Base-by-base conservation (phyloP, 768 basidiomycete genomes). In the Suillus variegatus region DNA sequence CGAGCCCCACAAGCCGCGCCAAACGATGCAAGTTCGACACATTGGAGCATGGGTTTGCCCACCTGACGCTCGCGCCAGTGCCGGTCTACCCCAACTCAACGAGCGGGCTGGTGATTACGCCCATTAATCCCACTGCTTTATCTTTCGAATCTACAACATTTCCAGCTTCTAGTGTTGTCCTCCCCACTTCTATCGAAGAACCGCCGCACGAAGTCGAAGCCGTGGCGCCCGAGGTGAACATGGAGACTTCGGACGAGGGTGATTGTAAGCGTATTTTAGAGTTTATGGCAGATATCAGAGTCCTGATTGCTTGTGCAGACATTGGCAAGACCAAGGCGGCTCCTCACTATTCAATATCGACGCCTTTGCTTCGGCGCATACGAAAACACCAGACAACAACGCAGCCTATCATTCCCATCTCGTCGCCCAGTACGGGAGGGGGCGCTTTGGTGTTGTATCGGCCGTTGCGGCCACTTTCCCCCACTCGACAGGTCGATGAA, bases 161-260 rank as follows among this genome's bases (percentile, higher is more conserved):
- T 54, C 64, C 64, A 43, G 66, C 69, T 62, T 61, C 60, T 49
- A 60, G 67, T 0, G 66, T 76, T 8, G 44, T 76, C n/a, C 62
- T 74, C 7, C 81, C 82, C 6, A 75, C 72, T 43, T 77, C 76
- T 25, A 70, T 83, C 60, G 84, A 86, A 66, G 84, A 85, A 61
- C 75, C 77, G 22, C 64, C 67, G 3, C 69, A 71, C 8, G 71
- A 75, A 35, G 67, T 68, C 46, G 64, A 66, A 9, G 75, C 77
- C 0, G 61, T 69, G 20, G 70, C 78, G 10, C 82, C 78, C 22
- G 90, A 92, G 63, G 79, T 87, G 3, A 84, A 81, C 55, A 93
- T 93, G 91, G 86, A 85, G 66, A 90, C 88, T 71, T 89, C 89
- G 72, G 82, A 85, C 6, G 90, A 90, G 71, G 87, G 84, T 68